Evolutionary conservation across 495 filamentous ascomycete genomes (phyloP), one percentile per base, ranked within the genome.

Genomic region (Tuber magnatum): DNA sequence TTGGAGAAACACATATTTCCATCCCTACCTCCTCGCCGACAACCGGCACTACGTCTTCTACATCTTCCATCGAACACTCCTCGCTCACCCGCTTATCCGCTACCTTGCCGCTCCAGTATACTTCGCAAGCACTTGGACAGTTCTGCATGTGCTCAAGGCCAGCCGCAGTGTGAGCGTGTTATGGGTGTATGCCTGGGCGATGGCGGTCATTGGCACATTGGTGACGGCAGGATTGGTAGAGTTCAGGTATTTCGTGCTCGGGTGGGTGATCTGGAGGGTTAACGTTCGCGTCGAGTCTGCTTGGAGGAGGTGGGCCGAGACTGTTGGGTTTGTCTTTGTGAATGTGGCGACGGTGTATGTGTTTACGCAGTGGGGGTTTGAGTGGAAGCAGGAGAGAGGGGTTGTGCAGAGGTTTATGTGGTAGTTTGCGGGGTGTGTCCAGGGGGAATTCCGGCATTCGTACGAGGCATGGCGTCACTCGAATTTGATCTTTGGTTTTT

Each of bases 41-140:
- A 99, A 99, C 84, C 87, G 95, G 3, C 96, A 98, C 83, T 99
- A 97, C 85, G 89, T 95, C 74, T 99, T 99, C 85, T 99, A 99
- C 84, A 86, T 95, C 74, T 98, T 99, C 85, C 91, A 93, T 0
- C 88, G 96, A 77, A 90, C 93, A 18, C 89, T 96, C 72, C 86
- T 88, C 5, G 85, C 85, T 38, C 89, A 93, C 73, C 85, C 87
- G 1, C 83, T 84, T 28, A 81, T 92, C 22, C 90, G 91, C 46
- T 96, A 96, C 81, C 82, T 87, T 24, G 89, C 91, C 4, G 89
- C 90, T 0, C 85, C 89, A 0, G 81, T 89, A 40, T 94, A 90
- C 78, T 86, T 88, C 80, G 78, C 85, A 74, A 91, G 85, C 84
- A 88, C 85, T 40, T 97, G 84, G 90, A 85, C 84, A 81, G 87